Base-by-base conservation (phyloP, 2,329 filamentous ascomycete genomes). In the Colletotrichum agaves region DNA sequence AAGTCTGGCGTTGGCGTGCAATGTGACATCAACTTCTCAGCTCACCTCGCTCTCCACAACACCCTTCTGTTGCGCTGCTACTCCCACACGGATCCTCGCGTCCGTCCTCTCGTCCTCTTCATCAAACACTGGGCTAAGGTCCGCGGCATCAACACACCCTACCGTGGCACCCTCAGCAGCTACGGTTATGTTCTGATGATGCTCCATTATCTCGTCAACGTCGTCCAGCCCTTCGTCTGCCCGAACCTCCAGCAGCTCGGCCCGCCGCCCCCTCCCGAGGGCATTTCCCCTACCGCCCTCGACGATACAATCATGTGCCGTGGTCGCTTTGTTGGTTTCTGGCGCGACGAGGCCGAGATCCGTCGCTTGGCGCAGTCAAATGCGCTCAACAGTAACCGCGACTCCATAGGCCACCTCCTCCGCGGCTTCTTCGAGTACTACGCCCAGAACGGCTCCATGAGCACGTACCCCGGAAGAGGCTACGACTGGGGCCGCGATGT, bases 141-240 rank as follows among this genome's bases (percentile, higher is more conserved):
- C 31, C 89, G 94, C 52, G 91, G 90, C 70, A 94, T 97, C 80
- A 97, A 97, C 78, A 93, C 90, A 46, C 90, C 93, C 2, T 97
- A 97, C 75, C 90, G 90, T 41, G 94, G 94, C 46, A 97, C 93
- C 0, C 82, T 98, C 17, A 94, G 92, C 59, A 95, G 92, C 71
- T 97, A 97, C 74, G 94, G 94, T 56, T 98, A 95, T 78, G 93
- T 96, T 5, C 81, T 97, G 43, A 97, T 98, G 94, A 90, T 97
- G 4, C 82, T 97, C 15, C 94, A 98, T 78, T 97, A 95, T 75
- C 86, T 97, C 31, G 89, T 96, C 74, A 97, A 97, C 72, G 78
- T 97, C 59, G 91, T 87, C 1, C 83, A 88, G 53, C 94, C 94
- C 0, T 93, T 93, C 61, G 91, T 98, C 17, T 89, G 93, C 65